A percentile compares a stretch with the other conserved stretches of the same genome.
phyloP scores from a whole-genome alignment of 345 rosid genomes.

The Hypericum androsaemum region DNA sequence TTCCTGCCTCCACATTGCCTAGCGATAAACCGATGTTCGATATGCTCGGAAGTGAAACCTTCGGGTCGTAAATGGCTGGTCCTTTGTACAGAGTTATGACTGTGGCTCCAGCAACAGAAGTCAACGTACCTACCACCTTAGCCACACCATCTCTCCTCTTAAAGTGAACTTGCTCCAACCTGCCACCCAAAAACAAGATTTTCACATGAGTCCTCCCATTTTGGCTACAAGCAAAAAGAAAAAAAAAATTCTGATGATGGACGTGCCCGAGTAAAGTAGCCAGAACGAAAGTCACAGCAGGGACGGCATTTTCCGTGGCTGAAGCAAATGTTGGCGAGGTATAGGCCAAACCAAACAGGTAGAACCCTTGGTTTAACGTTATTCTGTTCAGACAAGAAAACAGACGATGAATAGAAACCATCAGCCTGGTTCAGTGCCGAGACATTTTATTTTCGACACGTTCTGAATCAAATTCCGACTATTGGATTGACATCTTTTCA shows the following conservation, averaged over 20 bases:
- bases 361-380: conserved; percentile 51
- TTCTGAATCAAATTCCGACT: background rate
- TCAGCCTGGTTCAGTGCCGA: background rate
- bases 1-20: conserved; percentile 32
- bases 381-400: conserved; percentile 23
- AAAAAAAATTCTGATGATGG: background rate
- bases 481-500: too few relatives aligned
- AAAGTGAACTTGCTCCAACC: conserved; percentile 46
- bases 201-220: background rate
- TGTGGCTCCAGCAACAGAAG: conserved; percentile 48
- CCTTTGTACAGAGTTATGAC: conserved; percentile 58
- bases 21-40: conserved; percentile 3
- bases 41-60: conserved; percentile 7
- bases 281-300: conserved; percentile 57
- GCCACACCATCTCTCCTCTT: conserved; percentile 48
- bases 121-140: conserved; percentile 49
- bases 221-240: background rate
- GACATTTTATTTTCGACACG: background rate
- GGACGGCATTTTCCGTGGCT: conserved; percentile 59
- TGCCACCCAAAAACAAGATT: conserved; percentile 12
- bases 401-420: background rate
- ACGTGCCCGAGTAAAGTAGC: conserved; percentile 44
- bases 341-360: conserved; percentile 55
- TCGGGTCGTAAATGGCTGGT: conserved; percentile 38
- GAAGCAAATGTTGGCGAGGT: conserved; percentile 66